A percentile compares a stretch with the other conserved stretches of the same genome.
Evolutionary conservation across 2,329 filamentous ascomycete species (phyloP).

Genomic region (Pseudogymnoascus verrucosus): DNA sequence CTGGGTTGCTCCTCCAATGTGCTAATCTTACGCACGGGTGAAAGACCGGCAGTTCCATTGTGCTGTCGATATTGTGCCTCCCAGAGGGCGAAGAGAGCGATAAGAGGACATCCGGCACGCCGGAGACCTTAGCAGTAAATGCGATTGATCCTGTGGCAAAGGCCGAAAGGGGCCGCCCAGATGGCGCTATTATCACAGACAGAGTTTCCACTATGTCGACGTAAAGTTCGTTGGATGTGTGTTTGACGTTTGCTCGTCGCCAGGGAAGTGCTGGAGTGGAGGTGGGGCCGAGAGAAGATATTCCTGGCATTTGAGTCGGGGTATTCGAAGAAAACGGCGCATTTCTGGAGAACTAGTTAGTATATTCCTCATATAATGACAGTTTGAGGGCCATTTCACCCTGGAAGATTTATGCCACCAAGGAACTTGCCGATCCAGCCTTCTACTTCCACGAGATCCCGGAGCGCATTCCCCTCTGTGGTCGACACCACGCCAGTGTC

Average conservation of each 20-base stretch:
- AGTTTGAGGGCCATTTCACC: constrained; percentile 39
- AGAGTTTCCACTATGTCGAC: constrained; percentile 91
- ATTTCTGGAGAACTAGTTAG: background rate
- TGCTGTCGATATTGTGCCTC: constrained; percentile 63
- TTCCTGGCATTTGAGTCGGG: constrained; percentile 22
- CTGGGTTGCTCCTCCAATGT: constrained; percentile 82
- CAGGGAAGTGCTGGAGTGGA: constrained; percentile 63
- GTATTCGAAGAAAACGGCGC: constrained; percentile 19
- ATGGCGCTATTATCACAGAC: constrained; percentile 80
- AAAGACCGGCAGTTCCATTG: constrained; percentile 85
- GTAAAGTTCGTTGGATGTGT: constrained; percentile 95
- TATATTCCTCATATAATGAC: background rate
- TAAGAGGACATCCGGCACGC: constrained; percentile 82
- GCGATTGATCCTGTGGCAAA: constrained; percentile 88
- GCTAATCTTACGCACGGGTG: constrained; percentile 89
- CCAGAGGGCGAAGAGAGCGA: constrained; percentile 73
- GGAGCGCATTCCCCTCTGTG: constrained; percentile 85
- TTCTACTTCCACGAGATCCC: constrained; percentile 86
- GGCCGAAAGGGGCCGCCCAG: constrained; percentile 76
- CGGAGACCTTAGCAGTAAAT: constrained; percentile 91
- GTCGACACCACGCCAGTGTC: constrained; percentile 84
- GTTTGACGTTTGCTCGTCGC: constrained; percentile 83
- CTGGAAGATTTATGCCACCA: constrained; percentile 76
- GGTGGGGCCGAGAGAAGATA: constrained; percentile 28
- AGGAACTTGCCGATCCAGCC: constrained; percentile 83